Evolutionary conservation across 2,329 filamentous ascomycete species (phyloP).

Genomic region (Phyllosticta capitalensis): DNA sequence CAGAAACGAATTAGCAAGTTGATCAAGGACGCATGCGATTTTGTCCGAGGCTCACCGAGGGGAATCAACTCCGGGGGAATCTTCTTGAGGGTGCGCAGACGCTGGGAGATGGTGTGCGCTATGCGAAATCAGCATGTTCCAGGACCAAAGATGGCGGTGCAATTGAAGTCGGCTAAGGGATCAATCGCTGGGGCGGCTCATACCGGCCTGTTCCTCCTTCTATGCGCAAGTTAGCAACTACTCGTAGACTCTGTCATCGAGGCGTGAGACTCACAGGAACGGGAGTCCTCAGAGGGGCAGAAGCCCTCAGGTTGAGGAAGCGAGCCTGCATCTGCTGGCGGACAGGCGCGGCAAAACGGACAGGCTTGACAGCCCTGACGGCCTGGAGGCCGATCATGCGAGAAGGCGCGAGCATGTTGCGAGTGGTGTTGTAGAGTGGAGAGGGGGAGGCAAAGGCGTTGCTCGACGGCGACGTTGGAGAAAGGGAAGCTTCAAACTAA

Average conservation of each 20-base stretch:
- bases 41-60: slow-evolving; percentile 57
- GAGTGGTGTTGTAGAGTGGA: slow-evolving; percentile 20
- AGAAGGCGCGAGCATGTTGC: slow-evolving; percentile 28
- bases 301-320: slow-evolving; percentile 35
- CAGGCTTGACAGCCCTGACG: slow-evolving; percentile 9
- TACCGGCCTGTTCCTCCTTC: slow-evolving; percentile 58
- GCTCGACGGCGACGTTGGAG: background rate
- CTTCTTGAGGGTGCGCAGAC: slow-evolving; percentile 78
- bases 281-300: slow-evolving; percentile 42
- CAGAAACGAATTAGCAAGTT: slow-evolving; percentile 16
- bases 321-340: slow-evolving; percentile 7
- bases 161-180: background rate
- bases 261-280: slow-evolving; percentile 54
- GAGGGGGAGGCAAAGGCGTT: slow-evolving; percentile 15
- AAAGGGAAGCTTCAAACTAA: background rate
- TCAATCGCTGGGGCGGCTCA: slow-evolving; percentile 14
- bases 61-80: slow-evolving; percentile 91
- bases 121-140: slow-evolving; percentile 5
- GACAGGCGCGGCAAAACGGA: slow-evolving; percentile 9
- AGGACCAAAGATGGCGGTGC: background rate
- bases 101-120: slow-evolving; percentile 97
- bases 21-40: slow-evolving; percentile 3
- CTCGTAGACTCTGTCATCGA: background rate
- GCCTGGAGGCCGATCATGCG: slow-evolving; percentile 29
- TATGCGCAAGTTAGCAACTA: slow-evolving; percentile 35